These are phyloP conservation scores for Xylaria telfairii DNA, from an alignment of 495 filamentous ascomycete genomes.

Conservation along the genomic window DNA sequence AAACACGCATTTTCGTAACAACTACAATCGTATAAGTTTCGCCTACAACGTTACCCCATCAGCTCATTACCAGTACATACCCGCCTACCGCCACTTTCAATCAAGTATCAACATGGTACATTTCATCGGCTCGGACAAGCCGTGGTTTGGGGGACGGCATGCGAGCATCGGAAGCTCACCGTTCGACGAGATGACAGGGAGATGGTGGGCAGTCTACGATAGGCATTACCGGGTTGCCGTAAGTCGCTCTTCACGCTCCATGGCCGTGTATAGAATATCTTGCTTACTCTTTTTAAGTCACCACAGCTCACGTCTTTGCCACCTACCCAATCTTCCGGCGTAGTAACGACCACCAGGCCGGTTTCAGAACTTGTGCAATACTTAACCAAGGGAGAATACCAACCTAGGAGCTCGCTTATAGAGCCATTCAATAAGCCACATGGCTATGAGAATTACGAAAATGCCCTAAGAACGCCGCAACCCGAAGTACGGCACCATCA, in stretches of 20 bases:
- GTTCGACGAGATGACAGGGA: conserved; percentile 78
- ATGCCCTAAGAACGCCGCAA: conserved; percentile 24
- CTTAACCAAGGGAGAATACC: conserved; percentile 60
- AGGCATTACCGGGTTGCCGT: conserved; percentile 72
- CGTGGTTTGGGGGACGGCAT: conserved; percentile 77
- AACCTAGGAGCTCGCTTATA: conserved; percentile 44
- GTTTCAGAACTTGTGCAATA: conserved; percentile 54
- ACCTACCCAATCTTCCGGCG: neutral
- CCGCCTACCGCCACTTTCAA: conserved; percentile 92
- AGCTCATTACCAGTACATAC: conserved; percentile 92
- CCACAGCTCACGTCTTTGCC: neutral
- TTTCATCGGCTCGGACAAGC: conserved; percentile 91
- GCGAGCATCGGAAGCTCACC: conserved; percentile 61
- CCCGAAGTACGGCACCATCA: conserved; percentile 21
- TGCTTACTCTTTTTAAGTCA: conserved; percentile 14
- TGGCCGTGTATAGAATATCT: neutral
- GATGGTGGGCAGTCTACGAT: conserved; percentile 95
- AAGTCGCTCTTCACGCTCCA: conserved; percentile 32
- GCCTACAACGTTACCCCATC: conserved; percentile 96
- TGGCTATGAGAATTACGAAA: conserved; percentile 32
- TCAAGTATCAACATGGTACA: conserved; percentile 86
- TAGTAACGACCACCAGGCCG: conserved; percentile 11
- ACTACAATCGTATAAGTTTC: conserved; percentile 88
- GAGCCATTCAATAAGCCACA: conserved; percentile 40
- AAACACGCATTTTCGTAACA: conserved; percentile 88